Base-by-base conservation (phyloP, 345 rosid genomes). In the Camelina laxa region DNA sequence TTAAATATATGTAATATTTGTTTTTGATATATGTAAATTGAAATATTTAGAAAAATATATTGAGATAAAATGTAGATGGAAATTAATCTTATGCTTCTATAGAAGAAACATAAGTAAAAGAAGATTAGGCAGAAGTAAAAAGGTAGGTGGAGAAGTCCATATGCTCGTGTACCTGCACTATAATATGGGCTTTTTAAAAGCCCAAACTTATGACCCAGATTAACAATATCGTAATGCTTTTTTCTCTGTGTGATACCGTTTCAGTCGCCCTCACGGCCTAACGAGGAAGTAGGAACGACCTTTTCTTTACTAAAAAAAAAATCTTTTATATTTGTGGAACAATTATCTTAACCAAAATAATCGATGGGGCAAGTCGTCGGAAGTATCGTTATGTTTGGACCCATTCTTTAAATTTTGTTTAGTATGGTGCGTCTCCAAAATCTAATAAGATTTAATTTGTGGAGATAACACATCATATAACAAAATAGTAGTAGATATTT, bases 361-460 rank as follows among this genome's bases (percentile, higher is more conserved):
- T 63, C 6, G 7, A 51, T 41, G 54, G 42, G 53, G 30, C 54
- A 60, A 9, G 13, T 55, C 17, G n/a, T 44, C 22, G 24, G 13
- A 64, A 41, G 33, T n/a, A 64, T 57, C 59, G 65, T 65, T 65
- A 36, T 16, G 3, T 27, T 42, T 64, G 64, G 77, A 55, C 63
- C 57, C 65, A 54, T 63, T 62, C 42, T 6, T 27, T 39, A 50
- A 24, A 11, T 38, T n/a, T 22, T 71, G n/a, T 61, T 17, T 27
- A 27, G 27, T 24, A 24, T 24, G 5, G 0, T 27, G 30, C 30
- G 30, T 27, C 4, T 24, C 30, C 30, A 27, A 27, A 30, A 16
- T 14, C 39, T 14, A 22, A 55, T 31, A 42, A 20, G 4, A 31
- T 64, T 20, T 55, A 44, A 27, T 53, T 1, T 56, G 38, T 44